These are phyloP conservation scores for Larix kaempferi DNA, from an alignment of 75 land plant genomes.

Conservation along the genomic window DNA sequence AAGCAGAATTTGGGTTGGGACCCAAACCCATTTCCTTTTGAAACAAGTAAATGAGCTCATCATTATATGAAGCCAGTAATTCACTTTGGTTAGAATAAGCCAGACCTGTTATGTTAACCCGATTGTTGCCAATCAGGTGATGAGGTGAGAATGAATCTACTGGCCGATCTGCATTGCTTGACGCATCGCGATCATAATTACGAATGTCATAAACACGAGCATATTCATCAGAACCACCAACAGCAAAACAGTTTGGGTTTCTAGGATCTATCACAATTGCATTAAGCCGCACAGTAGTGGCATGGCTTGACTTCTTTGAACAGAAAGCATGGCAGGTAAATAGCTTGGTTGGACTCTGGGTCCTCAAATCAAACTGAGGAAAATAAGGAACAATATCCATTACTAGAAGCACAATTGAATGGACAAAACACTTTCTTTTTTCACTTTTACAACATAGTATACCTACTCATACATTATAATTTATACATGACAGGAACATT, in stretches of 20 bases:
- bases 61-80: constrained; percentile 87
- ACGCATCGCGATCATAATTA: constrained; percentile 51
- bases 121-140: constrained; percentile 67
- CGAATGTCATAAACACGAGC: constrained; percentile 93
- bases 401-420: not conserved
- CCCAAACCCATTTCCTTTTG: constrained; percentile 75
- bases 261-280: constrained; percentile 86
- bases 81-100: constrained; percentile 89
- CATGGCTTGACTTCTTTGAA: constrained; percentile 6
- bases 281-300: constrained; percentile 51
- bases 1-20: constrained; percentile 28
- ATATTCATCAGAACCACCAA: constrained; percentile 90
- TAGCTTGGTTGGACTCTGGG: constrained; percentile 45
- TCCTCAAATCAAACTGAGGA: constrained; percentile 87
- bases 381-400: not conserved
- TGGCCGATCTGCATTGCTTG: constrained; percentile 52
- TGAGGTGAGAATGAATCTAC: constrained; percentile 65
- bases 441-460: not conserved
- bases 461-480: not conserved
- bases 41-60: constrained; percentile 88
- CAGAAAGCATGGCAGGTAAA: constrained; percentile 56
- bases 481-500: not conserved
- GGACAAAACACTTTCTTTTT: not conserved
- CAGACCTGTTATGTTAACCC: constrained; percentile 84
- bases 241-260: constrained; percentile 72